A percentile compares a stretch with the other conserved stretches of the same genome.
Conservation (phyloP, 2,329 filamentous ascomycete genomes). For the Epichloe brachyelytri region DNA sequence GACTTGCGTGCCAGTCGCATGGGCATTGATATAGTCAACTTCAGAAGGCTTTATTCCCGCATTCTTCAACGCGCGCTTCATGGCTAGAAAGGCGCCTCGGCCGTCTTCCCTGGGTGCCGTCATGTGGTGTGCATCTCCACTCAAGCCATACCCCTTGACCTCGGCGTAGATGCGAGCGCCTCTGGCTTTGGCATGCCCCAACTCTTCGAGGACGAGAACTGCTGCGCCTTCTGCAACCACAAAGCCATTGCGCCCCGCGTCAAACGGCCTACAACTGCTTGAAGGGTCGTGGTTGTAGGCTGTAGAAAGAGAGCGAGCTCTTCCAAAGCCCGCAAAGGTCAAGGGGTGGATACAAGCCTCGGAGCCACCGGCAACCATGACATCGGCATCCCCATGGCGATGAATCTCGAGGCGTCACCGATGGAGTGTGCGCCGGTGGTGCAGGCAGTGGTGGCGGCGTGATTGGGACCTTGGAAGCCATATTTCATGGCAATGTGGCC, state of each 20-base stretch:
- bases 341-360: constrained; percentile 95
- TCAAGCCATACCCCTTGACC: constrained; percentile 77
- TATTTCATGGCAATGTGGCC: constrained; percentile 91
- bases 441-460: constrained; percentile 85
- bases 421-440: constrained; percentile 93
- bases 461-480: constrained; percentile 82
- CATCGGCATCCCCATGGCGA: constrained; percentile 79
- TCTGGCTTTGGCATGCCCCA: constrained; percentile 72
- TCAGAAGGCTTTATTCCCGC: constrained; percentile 54
- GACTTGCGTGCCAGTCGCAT: constrained; percentile 77
- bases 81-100: constrained; percentile 66
- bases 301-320: constrained; percentile 75
- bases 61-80: constrained; percentile 69
- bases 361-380: constrained; percentile 92
- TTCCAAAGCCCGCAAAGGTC: constrained; percentile 80
- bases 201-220: constrained; percentile 75
- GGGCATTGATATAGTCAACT: constrained; percentile 90
- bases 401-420: constrained; percentile 85
- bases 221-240: constrained; percentile 89
- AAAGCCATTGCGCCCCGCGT: constrained; percentile 67
- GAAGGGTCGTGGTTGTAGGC: constrained; percentile 61
- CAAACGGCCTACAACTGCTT: constrained; percentile 75
- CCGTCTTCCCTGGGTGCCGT: constrained; percentile 80
- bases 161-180: constrained; percentile 81
- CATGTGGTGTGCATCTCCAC: constrained; percentile 85